These are phyloP conservation scores for Galerina sulciceps DNA, from an alignment of 768 basidiomycete genomes.

Conservation along the genomic window DNA sequence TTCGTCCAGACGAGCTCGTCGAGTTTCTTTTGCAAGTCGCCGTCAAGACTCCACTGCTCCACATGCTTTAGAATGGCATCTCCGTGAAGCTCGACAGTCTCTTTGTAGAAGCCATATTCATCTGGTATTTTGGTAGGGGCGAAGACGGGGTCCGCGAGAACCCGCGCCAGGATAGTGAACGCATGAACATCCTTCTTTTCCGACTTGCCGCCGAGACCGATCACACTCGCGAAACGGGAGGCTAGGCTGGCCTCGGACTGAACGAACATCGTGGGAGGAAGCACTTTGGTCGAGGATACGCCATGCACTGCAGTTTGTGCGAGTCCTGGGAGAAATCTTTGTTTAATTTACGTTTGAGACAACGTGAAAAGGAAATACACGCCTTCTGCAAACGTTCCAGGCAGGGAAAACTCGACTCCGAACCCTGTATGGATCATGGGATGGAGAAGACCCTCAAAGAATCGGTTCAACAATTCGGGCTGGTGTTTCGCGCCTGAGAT, in stretches of 20 bases:
- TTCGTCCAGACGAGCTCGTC: constrained; percentile 58
- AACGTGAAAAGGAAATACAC: not conserved
- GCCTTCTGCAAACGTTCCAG: constrained; percentile 25
- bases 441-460: constrained; percentile 58
- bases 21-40: constrained; percentile 47
- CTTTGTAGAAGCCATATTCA: constrained; percentile 6
- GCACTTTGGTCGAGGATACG: not conserved
- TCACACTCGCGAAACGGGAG: constrained; percentile 13
- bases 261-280: constrained; percentile 12
- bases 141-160: constrained; percentile 17
- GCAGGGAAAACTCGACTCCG: constrained; percentile 59
- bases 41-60: constrained; percentile 28
- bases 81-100: constrained; percentile 28
- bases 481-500: constrained; percentile 31
- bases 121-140: constrained; percentile 2
- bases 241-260: constrained; percentile 4
- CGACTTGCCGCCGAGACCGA: constrained; percentile 3
- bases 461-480: constrained; percentile 45
- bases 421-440: constrained; percentile 65
- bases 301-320: constrained; percentile 20
- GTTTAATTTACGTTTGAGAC: not conserved
- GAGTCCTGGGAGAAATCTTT: constrained; percentile 11
- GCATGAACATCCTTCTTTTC: constrained; percentile 15
- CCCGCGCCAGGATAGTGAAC: constrained; percentile 20
- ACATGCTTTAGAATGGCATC: constrained; percentile 34